Base-by-base conservation (phyloP, 73 alveolate species). In the Paramecium caudatum region DNA sequence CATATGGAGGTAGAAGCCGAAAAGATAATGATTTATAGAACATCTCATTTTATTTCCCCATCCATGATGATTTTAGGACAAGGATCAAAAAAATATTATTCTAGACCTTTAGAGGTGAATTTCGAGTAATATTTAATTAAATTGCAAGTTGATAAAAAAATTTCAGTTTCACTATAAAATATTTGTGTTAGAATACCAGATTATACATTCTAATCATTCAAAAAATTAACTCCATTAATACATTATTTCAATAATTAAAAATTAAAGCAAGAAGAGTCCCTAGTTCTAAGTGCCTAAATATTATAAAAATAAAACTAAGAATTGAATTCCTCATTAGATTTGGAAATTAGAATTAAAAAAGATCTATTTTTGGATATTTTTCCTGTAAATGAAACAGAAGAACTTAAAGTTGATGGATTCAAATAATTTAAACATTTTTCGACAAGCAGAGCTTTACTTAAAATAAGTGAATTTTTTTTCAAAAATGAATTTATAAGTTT, bases 131-230 rank as follows among this genome's bases (percentile, higher is more conserved):
- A 4, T 23, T 27, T 55, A 2, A 27, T 55, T 55, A 55, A 55
- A 55, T 23, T 55, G 3, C 12, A 55, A 55, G 46, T 55, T 55
- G 45, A 21, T 23, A 55, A 55, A 17, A 55, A 55, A 8, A 27
- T 55, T 16, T 27, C 23, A 55, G 13, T 55, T 10, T 1, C 41
- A 55, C 23, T 34, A 9, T 3, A 65, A 9, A 33, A 65, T 30
- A 33, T 65, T 65, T 65, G 83, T 16, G 1, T 65, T 10, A 65
- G 83, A 65, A 33, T 65, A 8, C 49, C 50, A 13, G 83, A 65
- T 65, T 65, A 25, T 27, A 65, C 27, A 13, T 65, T 65, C 15
- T 13, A 36, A 0, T 30, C 83, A 3, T 2, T 65, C 4, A 36
- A 65, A 33, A 65, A 65, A 10, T 65, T 65, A 65, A 3, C 8